Evolutionary conservation across 441 rosid species (phyloP).

Genomic region (Omphalea diandra): DNA sequence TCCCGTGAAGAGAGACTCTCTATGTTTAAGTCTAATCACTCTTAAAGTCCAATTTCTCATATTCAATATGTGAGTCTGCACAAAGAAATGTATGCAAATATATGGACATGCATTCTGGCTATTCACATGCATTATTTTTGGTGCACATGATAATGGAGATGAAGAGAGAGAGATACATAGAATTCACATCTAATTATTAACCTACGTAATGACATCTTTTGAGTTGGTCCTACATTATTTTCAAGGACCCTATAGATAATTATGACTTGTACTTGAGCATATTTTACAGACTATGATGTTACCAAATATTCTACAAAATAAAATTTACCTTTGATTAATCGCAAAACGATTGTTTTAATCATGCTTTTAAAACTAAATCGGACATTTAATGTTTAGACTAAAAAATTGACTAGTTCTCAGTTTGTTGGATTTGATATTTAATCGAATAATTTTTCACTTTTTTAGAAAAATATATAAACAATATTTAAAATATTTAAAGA

Average conservation of each 20-base stretch:
- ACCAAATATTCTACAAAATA: too few species aligned
- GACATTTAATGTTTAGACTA: too few species aligned
- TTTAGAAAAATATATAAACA: too few species aligned
- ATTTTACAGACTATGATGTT: neutral
- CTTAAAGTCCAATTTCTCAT: too few species aligned
- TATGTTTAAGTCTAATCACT: slow-evolving; percentile 8
- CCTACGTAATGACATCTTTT: neutral
- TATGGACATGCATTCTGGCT: neutral
- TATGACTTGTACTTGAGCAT: neutral
- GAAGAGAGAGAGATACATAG: neutral
- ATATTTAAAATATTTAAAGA: too few species aligned
- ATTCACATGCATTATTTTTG: slow-evolving; percentile 20
- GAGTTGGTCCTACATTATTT: slow-evolving; percentile 20
- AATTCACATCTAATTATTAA: slow-evolving; percentile 22
- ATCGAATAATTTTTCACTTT: too few species aligned
- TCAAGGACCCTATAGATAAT: neutral
- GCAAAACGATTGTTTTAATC: too few species aligned
- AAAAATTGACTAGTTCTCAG: too few species aligned
- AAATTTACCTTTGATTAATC: too few species aligned
- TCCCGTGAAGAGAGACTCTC: slow-evolving; percentile 34
- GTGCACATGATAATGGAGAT: neutral
- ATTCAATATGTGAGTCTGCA: slow-evolving; percentile 5
- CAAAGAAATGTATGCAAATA: slow-evolving; percentile 14
- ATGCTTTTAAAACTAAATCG: too few species aligned
- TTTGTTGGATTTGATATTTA: too few species aligned